Evolutionary conservation across 2,329 filamentous ascomycete species (phyloP).

Genomic region (Aspergillus ibericus): DNA sequence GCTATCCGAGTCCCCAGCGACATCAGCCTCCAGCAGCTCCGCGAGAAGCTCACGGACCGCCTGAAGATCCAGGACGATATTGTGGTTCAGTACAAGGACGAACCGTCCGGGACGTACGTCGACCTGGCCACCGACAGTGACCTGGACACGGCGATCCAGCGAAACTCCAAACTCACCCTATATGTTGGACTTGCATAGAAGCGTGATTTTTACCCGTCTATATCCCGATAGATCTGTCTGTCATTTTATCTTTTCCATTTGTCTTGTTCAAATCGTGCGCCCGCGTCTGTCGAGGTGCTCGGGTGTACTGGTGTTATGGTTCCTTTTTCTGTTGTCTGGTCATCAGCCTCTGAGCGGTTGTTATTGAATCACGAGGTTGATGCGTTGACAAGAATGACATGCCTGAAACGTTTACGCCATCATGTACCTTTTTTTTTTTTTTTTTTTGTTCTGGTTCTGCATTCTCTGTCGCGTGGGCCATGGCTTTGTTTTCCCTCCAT

Average conservation of each 20-base stretch:
- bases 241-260: conserved; percentile 7
- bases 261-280: background rate
- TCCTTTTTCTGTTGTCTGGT: conserved; percentile 16
- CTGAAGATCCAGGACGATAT: conserved; percentile 77
- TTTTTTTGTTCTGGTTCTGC: conserved; percentile 13
- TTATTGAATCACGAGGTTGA: conserved; percentile 24
- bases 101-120: conserved; percentile 71
- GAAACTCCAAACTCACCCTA: conserved; percentile 84
- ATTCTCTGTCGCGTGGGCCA: conserved; percentile 14
- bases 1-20: conserved; percentile 84
- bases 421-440: conserved; percentile 29
- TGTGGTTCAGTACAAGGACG: conserved; percentile 82
- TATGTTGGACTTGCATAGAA: conserved; percentile 53
- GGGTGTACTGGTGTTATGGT: conserved; percentile 22
- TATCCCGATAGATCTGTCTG: conserved; percentile 17
- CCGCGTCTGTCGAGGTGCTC: conserved; percentile 8
- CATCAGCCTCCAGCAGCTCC: conserved; percentile 73
- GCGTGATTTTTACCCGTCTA: background rate
- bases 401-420: conserved; percentile 29
- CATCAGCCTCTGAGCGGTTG: conserved; percentile 26
- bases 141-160: conserved; percentile 73
- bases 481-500: conserved; percentile 20
- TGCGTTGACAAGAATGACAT: conserved; percentile 36
- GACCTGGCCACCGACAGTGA: conserved; percentile 77
- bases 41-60: conserved; percentile 80